Evolutionary conservation across 768 basidiomycete genomes (phyloP), one percentile per base, ranked within the genome.

Genomic region (Mrakia hoshinonis): DNA sequence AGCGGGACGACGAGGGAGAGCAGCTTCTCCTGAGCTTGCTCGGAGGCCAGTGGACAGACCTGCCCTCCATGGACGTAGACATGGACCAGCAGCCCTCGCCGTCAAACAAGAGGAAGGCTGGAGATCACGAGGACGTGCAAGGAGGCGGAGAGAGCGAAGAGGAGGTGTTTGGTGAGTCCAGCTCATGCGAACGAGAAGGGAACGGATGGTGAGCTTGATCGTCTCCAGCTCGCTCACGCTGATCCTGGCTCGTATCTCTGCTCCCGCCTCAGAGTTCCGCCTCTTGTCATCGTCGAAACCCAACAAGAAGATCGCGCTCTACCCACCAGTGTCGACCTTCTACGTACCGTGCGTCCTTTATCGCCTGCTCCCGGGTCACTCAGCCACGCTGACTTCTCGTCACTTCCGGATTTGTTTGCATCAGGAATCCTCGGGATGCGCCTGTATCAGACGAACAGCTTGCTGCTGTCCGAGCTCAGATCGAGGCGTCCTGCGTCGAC

Each of bases 271-370:
- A 61, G 58, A 61, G 58, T 61, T 61, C 58, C 58, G 58, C 18
- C 22, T 61, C 5, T 20, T 61, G 7, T 61, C 58, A 9, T 36
- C 58, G 4, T 61, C 58, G 2, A 61, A 61, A 38, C 58, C 58
- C 58, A 61, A 61, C 58, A 61, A 61, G 34, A 61, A 61, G 58
- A 61, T 61, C 34, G 58, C 58, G 4, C 58, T 61, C 22, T 38
- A 61, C 36, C 58, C 58, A 1, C 58, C 58, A 61, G 58, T 36
- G 31, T 61, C 58, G 11, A 22, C 36, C 22, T 36, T 61, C 34
- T 61, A 61, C 58, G 58, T 61, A 12, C 58, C 58, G 58, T 61
- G 4, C 13, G 58, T 39, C 26, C 5, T 31, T 26, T 24, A 29
- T 31, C 29, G 26, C 54, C 54, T 18, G 7, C 54, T 34, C 26